These are phyloP conservation scores for Metarhizium sp. DNA, from an alignment of 2,329 filamentous ascomycete genomes.

Conservation along the genomic window DNA sequence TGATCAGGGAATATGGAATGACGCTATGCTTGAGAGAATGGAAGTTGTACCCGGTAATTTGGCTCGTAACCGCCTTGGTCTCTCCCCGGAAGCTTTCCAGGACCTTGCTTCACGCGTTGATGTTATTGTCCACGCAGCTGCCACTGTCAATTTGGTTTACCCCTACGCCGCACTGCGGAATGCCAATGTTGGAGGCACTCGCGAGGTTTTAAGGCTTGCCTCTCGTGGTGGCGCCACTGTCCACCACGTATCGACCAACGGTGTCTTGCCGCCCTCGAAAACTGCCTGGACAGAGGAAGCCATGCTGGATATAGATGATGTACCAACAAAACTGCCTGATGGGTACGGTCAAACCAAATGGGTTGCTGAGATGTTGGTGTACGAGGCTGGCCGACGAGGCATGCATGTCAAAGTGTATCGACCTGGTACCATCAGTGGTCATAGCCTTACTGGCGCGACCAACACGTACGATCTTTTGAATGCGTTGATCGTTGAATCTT, in stretches of 20 bases:
- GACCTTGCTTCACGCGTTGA: constrained; percentile 56
- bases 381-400: constrained; percentile 58
- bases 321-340: constrained; percentile 59
- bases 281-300: constrained; percentile 63
- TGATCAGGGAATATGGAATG: constrained; percentile 70
- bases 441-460: constrained; percentile 63
- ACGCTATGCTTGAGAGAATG: constrained; percentile 68
- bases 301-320: constrained; percentile 57
- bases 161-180: constrained; percentile 67
- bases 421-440: constrained; percentile 69
- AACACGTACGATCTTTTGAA: constrained; percentile 74
- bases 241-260: constrained; percentile 73
- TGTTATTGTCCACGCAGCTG: constrained; percentile 69
- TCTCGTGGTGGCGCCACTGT: constrained; percentile 59
- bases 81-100: constrained; percentile 55
- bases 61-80: constrained; percentile 57
- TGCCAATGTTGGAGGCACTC: constrained; percentile 71
- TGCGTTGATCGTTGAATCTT: constrained; percentile 66
- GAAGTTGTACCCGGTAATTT: constrained; percentile 68
- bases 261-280: constrained; percentile 61
- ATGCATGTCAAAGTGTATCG: constrained; percentile 64
- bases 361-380: constrained; percentile 68
- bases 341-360: constrained; percentile 76
- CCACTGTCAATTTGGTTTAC: constrained; percentile 73
- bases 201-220: constrained; percentile 64